Evolutionary conservation across 1,139 yeast genomes (phyloP).

Genomic region (Geotrichum candidum): DNA sequence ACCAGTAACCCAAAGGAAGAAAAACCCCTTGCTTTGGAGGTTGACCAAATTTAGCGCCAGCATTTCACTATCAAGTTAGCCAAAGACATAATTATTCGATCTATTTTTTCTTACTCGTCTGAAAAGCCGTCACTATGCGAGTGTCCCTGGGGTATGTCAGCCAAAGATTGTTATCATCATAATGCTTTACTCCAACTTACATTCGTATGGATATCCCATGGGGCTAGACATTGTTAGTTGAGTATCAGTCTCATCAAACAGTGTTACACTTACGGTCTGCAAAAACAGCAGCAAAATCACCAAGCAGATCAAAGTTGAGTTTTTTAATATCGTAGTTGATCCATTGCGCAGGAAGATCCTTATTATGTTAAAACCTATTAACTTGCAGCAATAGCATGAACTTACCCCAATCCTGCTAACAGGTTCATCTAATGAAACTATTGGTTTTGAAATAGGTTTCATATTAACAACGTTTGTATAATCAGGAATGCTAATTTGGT

Average conservation of each 20-base stretch:
- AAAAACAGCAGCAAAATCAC: conserved; percentile 79
- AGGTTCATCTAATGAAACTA: conserved; percentile 52
- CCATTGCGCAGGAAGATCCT: conserved; percentile 65
- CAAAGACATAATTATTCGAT: not conserved
- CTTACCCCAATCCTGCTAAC: conserved; percentile 33
- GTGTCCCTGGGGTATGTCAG: conserved; percentile 20
- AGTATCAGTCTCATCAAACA: too few species aligned
- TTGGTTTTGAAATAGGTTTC: conserved; percentile 14
- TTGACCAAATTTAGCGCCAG: conserved; percentile 57
- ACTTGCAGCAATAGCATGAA: conserved; percentile 15
- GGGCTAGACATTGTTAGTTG: conserved; percentile 35
- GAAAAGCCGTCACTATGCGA: conserved; percentile 45
- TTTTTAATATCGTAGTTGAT: conserved; percentile 74
- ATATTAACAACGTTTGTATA: not conserved
- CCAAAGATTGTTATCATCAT: not conserved
- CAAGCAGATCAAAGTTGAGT: conserved; percentile 62
- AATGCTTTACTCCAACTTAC: not conserved
- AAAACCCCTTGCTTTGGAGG: conserved; percentile 76
- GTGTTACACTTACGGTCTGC: conserved; percentile 52
- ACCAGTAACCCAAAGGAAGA: conserved; percentile 91
- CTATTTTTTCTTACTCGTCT: conserved; percentile 24
- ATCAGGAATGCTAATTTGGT: conserved; percentile 42
- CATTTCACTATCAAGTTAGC: conserved; percentile 41
- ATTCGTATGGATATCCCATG: conserved; percentile 81
- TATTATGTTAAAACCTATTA: conserved; percentile 25